Percentiles rank a stretch among this genome's conserved stretches.
Evolutionary conservation across 257 asterid genomes (phyloP).

Genomic region (Ehretia macrophylla): DNA sequence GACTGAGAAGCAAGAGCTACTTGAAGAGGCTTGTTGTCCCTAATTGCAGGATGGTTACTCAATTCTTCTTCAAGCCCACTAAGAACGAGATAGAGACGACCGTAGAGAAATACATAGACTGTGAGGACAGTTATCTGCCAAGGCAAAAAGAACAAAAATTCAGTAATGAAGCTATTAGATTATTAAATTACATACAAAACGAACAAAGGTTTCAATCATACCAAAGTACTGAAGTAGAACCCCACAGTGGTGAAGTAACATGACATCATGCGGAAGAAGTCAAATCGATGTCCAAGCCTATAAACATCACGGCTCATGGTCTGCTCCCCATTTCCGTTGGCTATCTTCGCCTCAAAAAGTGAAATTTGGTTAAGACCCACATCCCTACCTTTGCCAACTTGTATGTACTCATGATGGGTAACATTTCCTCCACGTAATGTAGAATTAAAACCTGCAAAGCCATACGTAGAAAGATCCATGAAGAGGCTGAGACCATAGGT

Average conservation of each 20-base stretch:
- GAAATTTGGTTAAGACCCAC: conserved; percentile 98
- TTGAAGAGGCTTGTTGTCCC: conserved; percentile 88
- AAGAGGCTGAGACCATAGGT: conserved; percentile 5
- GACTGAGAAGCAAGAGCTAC: conserved; percentile 98
- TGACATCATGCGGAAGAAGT: conserved; percentile 95
- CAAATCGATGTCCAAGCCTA: conserved; percentile 94
- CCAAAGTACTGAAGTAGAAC: conserved; percentile 87
- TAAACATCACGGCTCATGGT: conserved; percentile 90
- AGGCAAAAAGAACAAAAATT: conserved; percentile 4
- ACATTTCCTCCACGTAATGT: conserved; percentile 97
- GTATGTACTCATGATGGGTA: conserved; percentile 94
- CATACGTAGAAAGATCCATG: conserved; percentile 9
- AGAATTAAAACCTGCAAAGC: conserved; percentile 79
- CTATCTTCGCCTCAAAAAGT: conserved; percentile 87
- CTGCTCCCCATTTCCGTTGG: conserved; percentile 96
- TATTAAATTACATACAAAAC: neutral
- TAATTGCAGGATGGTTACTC: conserved; percentile 74
- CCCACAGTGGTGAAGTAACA: conserved; percentile 88
- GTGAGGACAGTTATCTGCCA: conserved; percentile 83
- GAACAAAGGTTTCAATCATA: conserved; percentile 27
- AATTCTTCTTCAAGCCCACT: conserved; percentile 80
- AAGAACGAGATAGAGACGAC: conserved; percentile 89
- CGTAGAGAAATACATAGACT: conserved; percentile 81
- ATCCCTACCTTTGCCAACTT: conserved; percentile 97
- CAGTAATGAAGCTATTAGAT: neutral